These are phyloP conservation scores for Pseudogymnoascus sp. DNA, from an alignment of 2,329 filamentous ascomycete species.

Conservation along the genomic window DNA sequence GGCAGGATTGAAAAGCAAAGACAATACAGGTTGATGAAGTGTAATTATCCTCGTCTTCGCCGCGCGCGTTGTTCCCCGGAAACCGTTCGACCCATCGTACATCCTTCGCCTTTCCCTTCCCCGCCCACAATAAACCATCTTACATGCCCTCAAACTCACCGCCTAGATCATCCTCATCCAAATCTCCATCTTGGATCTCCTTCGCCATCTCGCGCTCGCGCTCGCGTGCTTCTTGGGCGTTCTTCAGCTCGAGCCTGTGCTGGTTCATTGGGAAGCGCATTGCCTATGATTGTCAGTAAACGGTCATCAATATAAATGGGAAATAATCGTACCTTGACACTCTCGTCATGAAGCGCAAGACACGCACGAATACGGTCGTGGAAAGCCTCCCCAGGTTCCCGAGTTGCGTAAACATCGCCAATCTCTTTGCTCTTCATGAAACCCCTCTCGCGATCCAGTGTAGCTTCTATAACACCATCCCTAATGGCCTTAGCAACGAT, in stretches of 20 bases:
- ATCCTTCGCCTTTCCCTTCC: slow-evolving; percentile 7
- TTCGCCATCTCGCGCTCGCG: slow-evolving; percentile 94
- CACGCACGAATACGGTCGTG: slow-evolving; percentile 93
- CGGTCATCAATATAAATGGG: slow-evolving; percentile 2
- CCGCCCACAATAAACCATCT: slow-evolving; percentile 24
- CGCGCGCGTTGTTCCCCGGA: slow-evolving; percentile 3
- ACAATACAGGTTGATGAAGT: slow-evolving; percentile 10
- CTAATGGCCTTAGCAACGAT: slow-evolving; percentile 98
- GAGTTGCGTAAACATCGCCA: slow-evolving; percentile 89
- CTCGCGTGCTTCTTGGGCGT: slow-evolving; percentile 95
- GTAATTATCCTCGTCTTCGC: slow-evolving; percentile 7
- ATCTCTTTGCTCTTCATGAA: slow-evolving; percentile 99
- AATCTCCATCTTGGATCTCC: slow-evolving; percentile 95
- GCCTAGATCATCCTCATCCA: slow-evolving; percentile 92
- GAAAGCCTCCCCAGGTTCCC: slow-evolving; percentile 93
- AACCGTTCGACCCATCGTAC: slow-evolving; percentile 11
- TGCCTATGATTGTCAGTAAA: slow-evolving; percentile 44
- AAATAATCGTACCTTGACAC: slow-evolving; percentile 67
- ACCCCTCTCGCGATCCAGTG: slow-evolving; percentile 83
- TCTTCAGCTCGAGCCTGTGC: slow-evolving; percentile 92
- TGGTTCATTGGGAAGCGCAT: slow-evolving; percentile 99
- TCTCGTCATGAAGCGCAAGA: slow-evolving; percentile 88
- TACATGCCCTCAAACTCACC: slow-evolving; percentile 96
- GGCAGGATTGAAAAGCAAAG: slow-evolving; percentile 8
- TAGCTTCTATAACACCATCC: slow-evolving; percentile 94